Conservation (phyloP, 306 rosid genomes). For the Citrullus amarus region DNA sequence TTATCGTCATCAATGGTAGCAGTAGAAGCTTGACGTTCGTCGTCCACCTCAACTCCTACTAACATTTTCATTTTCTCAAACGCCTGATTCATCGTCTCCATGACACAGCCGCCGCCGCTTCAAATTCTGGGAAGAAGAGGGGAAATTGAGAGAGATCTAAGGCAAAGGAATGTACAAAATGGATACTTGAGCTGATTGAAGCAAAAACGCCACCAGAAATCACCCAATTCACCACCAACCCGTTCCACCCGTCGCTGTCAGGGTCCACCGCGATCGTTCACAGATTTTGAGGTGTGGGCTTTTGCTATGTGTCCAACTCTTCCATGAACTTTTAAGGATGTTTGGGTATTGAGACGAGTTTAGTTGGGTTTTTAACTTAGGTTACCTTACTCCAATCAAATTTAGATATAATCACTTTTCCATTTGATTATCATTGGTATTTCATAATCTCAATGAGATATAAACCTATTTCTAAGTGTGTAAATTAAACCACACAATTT, state of each 20-base stretch:
- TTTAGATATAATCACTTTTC: too few species aligned
- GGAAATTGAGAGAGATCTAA: constrained; percentile 5
- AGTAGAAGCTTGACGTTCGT: constrained; percentile 27
- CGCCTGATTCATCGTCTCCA: constrained; percentile 75
- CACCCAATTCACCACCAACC: not conserved
- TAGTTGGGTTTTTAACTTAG: too few species aligned
- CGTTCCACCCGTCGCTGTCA: not conserved
- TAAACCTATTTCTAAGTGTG: too few species aligned
- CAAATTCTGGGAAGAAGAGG: not conserved
- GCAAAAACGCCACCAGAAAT: not conserved
- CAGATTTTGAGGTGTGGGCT: not conserved
- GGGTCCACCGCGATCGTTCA: not conserved
- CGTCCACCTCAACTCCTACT: constrained; percentile 75
- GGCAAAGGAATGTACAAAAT: not conserved
- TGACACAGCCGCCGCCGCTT: constrained; percentile 6
- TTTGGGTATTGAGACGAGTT: too few species aligned
- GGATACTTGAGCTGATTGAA: not conserved
- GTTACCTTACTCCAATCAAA: too few species aligned
- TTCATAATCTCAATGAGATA: too few species aligned
- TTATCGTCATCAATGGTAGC: constrained; percentile 22
- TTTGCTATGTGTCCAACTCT: not conserved
- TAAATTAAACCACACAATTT: too few species aligned
- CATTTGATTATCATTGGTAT: too few species aligned
- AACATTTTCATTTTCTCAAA: constrained; percentile 69
- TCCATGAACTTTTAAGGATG: too few species aligned